Conservation (phyloP, 805 yeast species). For the Saccharomyces cerevisiae region DNA sequence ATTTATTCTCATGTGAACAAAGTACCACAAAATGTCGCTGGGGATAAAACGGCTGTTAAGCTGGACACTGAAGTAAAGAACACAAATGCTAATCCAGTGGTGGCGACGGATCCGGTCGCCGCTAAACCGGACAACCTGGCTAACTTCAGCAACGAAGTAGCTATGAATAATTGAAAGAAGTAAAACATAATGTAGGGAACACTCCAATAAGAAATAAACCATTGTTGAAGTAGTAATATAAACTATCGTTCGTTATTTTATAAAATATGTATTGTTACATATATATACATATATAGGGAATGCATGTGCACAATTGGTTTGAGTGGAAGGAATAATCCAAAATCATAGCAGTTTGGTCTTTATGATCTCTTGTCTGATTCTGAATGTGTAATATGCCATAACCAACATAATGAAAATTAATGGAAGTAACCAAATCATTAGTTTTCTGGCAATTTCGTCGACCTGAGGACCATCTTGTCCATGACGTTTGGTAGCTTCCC, state of each 20-base stretch:
- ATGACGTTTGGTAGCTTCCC: conserved; percentile 18
- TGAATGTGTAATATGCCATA: conserved; percentile 31
- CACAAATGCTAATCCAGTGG: not conserved
- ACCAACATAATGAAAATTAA: conserved; percentile 22
- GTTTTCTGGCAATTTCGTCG: conserved; percentile 26
- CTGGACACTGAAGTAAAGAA: not conserved
- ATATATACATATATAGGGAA: not conserved
- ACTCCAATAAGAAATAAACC: not conserved
- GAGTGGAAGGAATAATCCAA: not conserved
- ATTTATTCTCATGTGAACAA: not conserved
- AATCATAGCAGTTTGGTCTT: conserved; percentile 28
- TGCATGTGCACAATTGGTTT: not conserved
- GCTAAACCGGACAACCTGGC: not conserved
- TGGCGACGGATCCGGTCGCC: not conserved
- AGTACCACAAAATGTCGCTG: not conserved
- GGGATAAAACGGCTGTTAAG: not conserved
- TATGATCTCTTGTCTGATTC: conserved; percentile 29
- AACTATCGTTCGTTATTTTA: not conserved
- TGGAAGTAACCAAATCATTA: conserved; percentile 27
- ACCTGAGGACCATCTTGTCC: conserved; percentile 15
- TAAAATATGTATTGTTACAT: not conserved
- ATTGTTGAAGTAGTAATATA: not conserved
- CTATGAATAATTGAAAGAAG: not conserved
- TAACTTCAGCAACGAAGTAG: not conserved
- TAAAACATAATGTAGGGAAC: not conserved